Percentiles rank a stretch among this genome's conserved stretches.
Evolutionary conservation across 768 basidiomycete species (phyloP).

Genomic region (Naganishia antarctica): DNA sequence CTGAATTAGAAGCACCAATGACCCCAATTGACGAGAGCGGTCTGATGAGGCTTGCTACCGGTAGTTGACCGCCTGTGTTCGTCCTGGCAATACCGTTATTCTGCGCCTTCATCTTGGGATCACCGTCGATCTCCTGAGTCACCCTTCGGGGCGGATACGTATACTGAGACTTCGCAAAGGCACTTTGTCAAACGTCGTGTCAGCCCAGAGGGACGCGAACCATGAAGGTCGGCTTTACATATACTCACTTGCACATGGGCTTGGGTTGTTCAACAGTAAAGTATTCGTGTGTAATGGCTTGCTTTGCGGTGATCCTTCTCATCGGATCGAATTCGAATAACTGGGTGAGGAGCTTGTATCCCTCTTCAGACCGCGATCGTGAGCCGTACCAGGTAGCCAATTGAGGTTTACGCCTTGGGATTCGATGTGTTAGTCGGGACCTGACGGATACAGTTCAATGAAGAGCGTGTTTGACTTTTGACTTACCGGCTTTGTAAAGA

Average conservation of each 20-base stretch:
- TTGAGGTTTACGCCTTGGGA: conserved; percentile 29
- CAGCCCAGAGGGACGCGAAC: too few species aligned
- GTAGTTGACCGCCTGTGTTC: not conserved
- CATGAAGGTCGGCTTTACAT: too few species aligned
- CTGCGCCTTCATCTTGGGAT: conserved; percentile 49
- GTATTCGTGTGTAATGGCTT: conserved; percentile 81
- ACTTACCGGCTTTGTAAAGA: conserved; percentile 69
- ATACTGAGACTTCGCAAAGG: conserved; percentile 63
- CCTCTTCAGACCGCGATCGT: conserved; percentile 50
- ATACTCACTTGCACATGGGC: conserved; percentile 76
- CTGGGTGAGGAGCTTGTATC: conserved; percentile 75
- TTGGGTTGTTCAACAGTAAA: conserved; percentile 77
- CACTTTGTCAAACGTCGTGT: conserved; percentile 57
- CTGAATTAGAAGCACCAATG: not conserved
- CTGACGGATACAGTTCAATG: too few species aligned
- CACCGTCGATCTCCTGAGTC: conserved; percentile 70
- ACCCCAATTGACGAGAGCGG: not conserved
- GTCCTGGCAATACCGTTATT: not conserved
- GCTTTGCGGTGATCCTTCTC: conserved; percentile 71
- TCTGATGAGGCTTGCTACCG: not conserved
- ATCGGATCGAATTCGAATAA: conserved; percentile 90
- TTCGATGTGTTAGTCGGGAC: too few species aligned
- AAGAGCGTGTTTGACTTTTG: conserved; percentile 17
- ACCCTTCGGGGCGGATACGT: conserved; percentile 82
- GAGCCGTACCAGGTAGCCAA: conserved; percentile 59